Evolutionary conservation across 768 basidiomycete genomes (phyloP), one percentile per base, ranked within the genome.

Genomic region (Naganishia vaughanmartiniae): DNA sequence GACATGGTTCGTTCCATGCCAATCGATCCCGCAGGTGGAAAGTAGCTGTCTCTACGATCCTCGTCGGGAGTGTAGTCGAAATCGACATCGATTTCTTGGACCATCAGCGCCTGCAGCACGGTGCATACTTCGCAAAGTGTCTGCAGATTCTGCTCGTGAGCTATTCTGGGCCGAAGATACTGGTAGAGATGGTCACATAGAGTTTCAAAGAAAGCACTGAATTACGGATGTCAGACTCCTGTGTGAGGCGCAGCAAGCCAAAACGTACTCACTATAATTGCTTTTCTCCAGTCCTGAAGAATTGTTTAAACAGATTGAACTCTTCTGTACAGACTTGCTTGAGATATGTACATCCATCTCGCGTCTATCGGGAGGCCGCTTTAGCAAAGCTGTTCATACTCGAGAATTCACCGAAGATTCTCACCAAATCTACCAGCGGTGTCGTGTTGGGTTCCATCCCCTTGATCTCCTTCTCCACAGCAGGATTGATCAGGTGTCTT

Each of bases 121-220:
- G 92, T 97, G 84, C 95, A 99, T 30, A 97, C 92, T 79, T 94
- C 91, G 78, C 93, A 94, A 0, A 99, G 87, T 0, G 88, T 88
- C 0, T 89, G 89, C 55, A 99, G 86, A 5, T 90, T 87, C 0
- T 89, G 89, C 77, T 97, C 95, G 75, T 97, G 94, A 1, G 97
- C 85, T 72, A 99, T 97, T 5, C 94, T 88, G 6, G 95, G 96
- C 0, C 95, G 90, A 0, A 99, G 87, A 73, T 94, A 92, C 78
- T 98, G 96, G 78, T 94, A 96, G 39, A 99, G 87, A 75, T 92
- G 87, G 81, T 97, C 95, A 74, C 93, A 97, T 0, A 98, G 85
- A 2, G 86, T 89, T 83, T 96, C 93, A 28, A 99, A 85, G 82
- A 92, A 97, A 71, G 87, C 85, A 76, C 93, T 97, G 78, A 3